Conservation (phyloP, 371 early-diverging fungal species). For the Umbelopsis sp. region DNA sequence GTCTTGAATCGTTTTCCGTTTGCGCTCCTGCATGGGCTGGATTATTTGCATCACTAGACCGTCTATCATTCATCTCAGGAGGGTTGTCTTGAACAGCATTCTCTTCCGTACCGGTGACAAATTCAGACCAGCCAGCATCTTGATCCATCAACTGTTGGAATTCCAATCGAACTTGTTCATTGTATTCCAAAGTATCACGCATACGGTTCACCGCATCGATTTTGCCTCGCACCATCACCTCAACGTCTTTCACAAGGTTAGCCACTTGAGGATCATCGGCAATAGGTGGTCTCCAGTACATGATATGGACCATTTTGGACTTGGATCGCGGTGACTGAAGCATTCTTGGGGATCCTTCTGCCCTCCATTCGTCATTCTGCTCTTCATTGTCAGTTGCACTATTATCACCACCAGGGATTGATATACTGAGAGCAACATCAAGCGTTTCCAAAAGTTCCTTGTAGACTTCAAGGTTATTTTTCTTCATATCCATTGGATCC, state of each 20-base stretch:
- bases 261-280: conserved; percentile 38
- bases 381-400: neutral
- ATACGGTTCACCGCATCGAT: conserved; percentile 49
- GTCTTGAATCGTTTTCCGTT: neutral
- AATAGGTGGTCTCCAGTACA: conserved; percentile 58
- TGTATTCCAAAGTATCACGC: conserved; percentile 52
- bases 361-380: conserved; percentile 20
- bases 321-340: conserved; percentile 57
- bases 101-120: conserved; percentile 25
- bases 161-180: conserved; percentile 39
- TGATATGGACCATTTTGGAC: conserved; percentile 54
- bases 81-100: conserved; percentile 3
- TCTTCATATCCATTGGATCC: conserved; percentile 29
- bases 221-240: conserved; percentile 35
- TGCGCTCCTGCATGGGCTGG: neutral
- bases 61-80: conserved; percentile 8
- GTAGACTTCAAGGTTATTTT: conserved; percentile 32
- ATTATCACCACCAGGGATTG: conserved; percentile 55
- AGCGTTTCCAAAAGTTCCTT: conserved; percentile 44
- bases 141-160: conserved; percentile 40
- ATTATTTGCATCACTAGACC: neutral
- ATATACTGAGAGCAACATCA: conserved; percentile 54
- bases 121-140: conserved; percentile 47
- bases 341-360: conserved; percentile 15
- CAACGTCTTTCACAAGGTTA: conserved; percentile 39